Conservation (phyloP, 768 basidiomycete species). For the Hygrophorus russula region DNA sequence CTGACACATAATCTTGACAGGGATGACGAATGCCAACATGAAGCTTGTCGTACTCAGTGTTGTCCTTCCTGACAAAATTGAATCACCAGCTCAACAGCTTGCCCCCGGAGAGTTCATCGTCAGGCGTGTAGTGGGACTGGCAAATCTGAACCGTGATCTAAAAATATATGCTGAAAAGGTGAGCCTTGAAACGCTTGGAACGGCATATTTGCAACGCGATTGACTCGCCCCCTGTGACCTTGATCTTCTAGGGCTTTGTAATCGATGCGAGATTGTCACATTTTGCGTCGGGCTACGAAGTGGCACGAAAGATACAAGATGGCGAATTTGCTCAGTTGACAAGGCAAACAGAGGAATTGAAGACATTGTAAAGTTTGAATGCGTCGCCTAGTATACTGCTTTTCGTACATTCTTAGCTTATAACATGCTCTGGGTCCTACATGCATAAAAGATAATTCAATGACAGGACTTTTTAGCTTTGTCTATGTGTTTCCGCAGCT, state of each 20-base stretch:
- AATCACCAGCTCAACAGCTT: conserved; percentile 61
- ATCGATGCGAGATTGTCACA: conserved; percentile 74
- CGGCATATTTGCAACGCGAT: neutral
- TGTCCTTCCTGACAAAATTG: conserved; percentile 51
- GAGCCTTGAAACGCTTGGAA: conserved; percentile 1
- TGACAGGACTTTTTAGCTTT: conserved; percentile 42
- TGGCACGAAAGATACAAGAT: conserved; percentile 30
- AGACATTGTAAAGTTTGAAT: no score
- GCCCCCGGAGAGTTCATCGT: conserved; percentile 84
- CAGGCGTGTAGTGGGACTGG: conserved; percentile 56
- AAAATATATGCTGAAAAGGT: conserved; percentile 60
- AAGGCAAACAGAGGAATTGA: no score
- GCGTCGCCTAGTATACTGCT: no score
- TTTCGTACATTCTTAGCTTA: no score
- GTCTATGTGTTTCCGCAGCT: conserved; percentile 65
- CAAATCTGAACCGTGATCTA: conserved; percentile 49
- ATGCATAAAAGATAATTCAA: no score
- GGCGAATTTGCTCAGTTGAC: conserved; percentile 12
- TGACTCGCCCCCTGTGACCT: neutral
- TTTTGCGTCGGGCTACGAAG: conserved; percentile 58
- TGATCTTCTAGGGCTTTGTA: conserved; percentile 38
- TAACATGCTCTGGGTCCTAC: no score
- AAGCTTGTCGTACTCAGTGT: conserved; percentile 70
- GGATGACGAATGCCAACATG: conserved; percentile 94
- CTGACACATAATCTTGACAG: conserved; percentile 22